phyloP scores from a whole-genome alignment of 306 rosid species.

The Inga oerstediana region DNA sequence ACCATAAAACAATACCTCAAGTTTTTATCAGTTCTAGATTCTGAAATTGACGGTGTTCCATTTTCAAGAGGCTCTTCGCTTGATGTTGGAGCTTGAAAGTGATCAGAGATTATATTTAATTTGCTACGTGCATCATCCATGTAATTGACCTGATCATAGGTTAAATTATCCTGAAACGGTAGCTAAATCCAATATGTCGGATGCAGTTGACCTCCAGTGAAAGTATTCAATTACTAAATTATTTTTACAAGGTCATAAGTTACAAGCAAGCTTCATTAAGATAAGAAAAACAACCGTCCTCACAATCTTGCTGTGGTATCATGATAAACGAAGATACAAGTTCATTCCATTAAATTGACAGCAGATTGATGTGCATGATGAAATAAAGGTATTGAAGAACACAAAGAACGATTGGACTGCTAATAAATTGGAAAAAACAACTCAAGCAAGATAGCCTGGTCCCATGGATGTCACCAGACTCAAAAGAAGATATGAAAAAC shows the following conservation, averaged over 20 bases:
- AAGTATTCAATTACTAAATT: conserved; percentile 3
- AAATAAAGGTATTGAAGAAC: conserved; percentile 5
- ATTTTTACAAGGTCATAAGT: background rate
- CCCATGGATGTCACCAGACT: conserved; percentile 14
- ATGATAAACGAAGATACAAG: conserved; percentile 8
- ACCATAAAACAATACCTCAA: conserved; percentile 52
- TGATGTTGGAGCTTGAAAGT: conserved; percentile 64
- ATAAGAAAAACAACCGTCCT: conserved; percentile 21
- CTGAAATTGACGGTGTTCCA: conserved; percentile 47
- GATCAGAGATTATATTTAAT: conserved; percentile 71
- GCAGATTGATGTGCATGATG: background rate
- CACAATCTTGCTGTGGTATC: background rate
- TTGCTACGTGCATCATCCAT: conserved; percentile 80
- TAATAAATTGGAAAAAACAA: background rate
- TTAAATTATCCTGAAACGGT: conserved; percentile 35
- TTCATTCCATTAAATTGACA: background rate
- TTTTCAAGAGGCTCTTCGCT: conserved; percentile 48
- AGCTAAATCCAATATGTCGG: conserved; percentile 23
- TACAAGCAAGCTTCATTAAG: conserved; percentile 22
- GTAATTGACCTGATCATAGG: conserved; percentile 28
- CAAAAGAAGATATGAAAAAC: conserved; percentile 1
- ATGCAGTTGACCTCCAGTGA: background rate
- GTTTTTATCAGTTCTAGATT: conserved; percentile 47
- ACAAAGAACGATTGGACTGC: background rate
- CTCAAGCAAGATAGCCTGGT: conserved; percentile 2